Evolutionary conservation across 192 early-diverging fungal species (phyloP).

Genomic region (Phlyctochytrium planicorne): DNA sequence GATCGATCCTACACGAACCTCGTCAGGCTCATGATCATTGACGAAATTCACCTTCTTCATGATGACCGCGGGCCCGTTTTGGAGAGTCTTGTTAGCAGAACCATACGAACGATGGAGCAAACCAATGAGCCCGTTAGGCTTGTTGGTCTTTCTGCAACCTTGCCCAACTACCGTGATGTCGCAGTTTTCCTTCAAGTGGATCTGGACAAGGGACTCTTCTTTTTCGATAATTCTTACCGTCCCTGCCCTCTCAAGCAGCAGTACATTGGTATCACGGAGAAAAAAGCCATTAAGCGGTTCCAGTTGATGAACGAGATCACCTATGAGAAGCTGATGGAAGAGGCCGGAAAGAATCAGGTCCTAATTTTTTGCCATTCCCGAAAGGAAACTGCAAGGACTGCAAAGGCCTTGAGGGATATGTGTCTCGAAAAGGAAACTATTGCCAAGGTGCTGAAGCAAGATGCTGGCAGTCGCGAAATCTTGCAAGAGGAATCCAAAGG

Average conservation of each 20-base stretch:
- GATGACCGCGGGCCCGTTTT: conserved; percentile 97
- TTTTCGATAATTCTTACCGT: conserved; percentile 89
- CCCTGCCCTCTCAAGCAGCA: conserved; percentile 95
- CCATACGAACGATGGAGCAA: conserved; percentile 83
- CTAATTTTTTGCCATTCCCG: conserved; percentile 97
- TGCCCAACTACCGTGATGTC: conserved; percentile 96
- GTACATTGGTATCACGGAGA: conserved; percentile 96
- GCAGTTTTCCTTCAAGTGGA: conserved; percentile 91
- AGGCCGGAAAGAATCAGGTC: conserved; percentile 78
- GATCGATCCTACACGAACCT: conserved; percentile 87
- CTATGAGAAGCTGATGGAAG: conserved; percentile 92
- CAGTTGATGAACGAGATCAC: conserved; percentile 96
- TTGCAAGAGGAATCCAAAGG: conserved; percentile 75
- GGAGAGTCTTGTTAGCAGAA: conserved; percentile 87
- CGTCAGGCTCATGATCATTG: conserved; percentile 89
- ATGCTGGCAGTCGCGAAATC: conserved; percentile 82
- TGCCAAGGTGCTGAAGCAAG: conserved; percentile 76
- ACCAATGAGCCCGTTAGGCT: conserved; percentile 86
- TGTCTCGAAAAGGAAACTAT: conserved; percentile 86
- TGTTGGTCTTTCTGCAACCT: conserved; percentile 89
- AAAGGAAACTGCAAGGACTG: conserved; percentile 96
- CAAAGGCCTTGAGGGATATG: conserved; percentile 88
- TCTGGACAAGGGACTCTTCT: conserved; percentile 77
- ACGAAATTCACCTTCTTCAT: conserved; percentile 96
- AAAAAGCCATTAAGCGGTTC: conserved; percentile 90